These are phyloP conservation scores for Grosmannia serpens DNA, from an alignment of 2,329 filamentous ascomycete species.

Conservation along the genomic window DNA sequence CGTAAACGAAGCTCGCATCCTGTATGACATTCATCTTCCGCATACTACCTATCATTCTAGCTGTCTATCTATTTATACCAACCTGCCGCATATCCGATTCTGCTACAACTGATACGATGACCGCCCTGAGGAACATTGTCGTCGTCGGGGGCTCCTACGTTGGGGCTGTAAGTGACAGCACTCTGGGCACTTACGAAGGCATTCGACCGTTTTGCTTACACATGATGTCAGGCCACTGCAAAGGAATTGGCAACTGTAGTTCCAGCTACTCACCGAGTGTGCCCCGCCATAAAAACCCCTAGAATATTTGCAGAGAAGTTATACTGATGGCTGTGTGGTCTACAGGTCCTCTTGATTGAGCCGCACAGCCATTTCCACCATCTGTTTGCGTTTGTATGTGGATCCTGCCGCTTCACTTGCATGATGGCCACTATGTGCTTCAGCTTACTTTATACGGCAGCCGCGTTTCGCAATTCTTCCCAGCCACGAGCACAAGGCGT, in stretches of 20 bases:
- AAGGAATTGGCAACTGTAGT: background rate
- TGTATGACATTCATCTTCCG: background rate
- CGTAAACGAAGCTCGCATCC: too few relatives aligned
- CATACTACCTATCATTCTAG: background rate
- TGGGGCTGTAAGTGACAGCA: background rate
- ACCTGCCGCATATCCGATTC: background rate
- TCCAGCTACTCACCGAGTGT: conserved; percentile 23
- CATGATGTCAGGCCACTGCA: background rate
- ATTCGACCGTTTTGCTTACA: background rate
- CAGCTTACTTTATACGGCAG: conserved; percentile 38
- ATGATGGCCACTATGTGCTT: conserved; percentile 32
- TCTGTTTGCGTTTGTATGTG: conserved; percentile 37
- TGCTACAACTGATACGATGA: background rate
- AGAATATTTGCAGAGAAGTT: conserved; percentile 33
- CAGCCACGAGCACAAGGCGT: conserved; percentile 9
- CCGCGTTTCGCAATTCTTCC: conserved; percentile 5
- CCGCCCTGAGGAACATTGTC: conserved; percentile 4
- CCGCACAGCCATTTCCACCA: conserved; percentile 51
- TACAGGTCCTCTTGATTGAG: conserved; percentile 46
- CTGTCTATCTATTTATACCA: background rate
- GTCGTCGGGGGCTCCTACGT: conserved; percentile 11
- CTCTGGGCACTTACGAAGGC: background rate
- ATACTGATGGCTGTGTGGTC: conserved; percentile 21
- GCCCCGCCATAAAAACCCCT: conserved; percentile 40
- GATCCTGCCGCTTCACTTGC: conserved; percentile 32